Evolutionary conservation across 1,284 basidiomycete genomes (phyloP), one percentile per base, ranked within the genome.

Genomic region (Moesziomyces sp.): DNA sequence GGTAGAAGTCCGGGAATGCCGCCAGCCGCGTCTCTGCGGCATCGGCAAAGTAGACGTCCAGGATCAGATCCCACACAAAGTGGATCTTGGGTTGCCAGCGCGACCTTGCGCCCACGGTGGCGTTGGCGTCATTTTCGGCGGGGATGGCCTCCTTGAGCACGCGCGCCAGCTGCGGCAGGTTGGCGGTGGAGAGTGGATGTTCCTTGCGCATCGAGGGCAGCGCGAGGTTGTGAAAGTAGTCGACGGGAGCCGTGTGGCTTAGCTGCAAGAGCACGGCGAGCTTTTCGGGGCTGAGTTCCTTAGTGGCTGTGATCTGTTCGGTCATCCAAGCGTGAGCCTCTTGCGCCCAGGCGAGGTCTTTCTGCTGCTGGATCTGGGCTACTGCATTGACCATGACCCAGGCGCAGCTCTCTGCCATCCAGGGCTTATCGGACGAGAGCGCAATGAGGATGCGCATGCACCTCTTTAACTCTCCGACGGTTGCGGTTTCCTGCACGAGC

Each of bases 371-470:
- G 30, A 70, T 53, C 35, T 59, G 58, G 14, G 65, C 63, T 1
- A 79, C 48, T 16, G 66, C 69, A 3, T 56, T 47, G 35, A 79
- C 52, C 61, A 77, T 58, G 23, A 90, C 88, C 91, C 93, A 97
- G 89, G 92, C 96, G 18, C 90, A 91, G 80, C 92, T 92, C 85
- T 99, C 96, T 44, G 91, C 87, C 60, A 99, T 86, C 94, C 95
- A 98, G 0, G 90, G 90, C 85, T 96, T 97, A 82, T 90, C 89
- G 77, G 91, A 89, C 16, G 92, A 92, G 43, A 97, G 86, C 2
- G 86, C 87, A 28, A 92, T 77, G 16, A 98, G 87, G 64, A 91
- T 87, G 18, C 86, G 85, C 63, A 96, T 83, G 24, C 90, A 87
- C n/a, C 88, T 86, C 52, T 87, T 85, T 82, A 90, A 96, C 63